Percentiles rank a stretch among this genome's conserved stretches.
Conservation (phyloP, 176 grass and related monocot species). For the Metroxylon sagu region DNA sequence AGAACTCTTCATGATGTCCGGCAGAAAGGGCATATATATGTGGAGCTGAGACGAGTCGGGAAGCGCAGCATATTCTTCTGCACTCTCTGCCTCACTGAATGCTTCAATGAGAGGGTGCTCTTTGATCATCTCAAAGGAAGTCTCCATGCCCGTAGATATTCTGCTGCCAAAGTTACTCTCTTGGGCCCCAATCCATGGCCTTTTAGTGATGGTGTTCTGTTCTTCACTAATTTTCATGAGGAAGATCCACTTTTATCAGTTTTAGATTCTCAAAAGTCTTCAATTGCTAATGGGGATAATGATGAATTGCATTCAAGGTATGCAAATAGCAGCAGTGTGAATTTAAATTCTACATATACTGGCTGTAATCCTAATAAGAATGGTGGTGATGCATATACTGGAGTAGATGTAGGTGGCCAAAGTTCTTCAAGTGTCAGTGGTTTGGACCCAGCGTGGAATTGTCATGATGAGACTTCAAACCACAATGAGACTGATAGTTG, state of each 20-base stretch:
- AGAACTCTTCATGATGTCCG: constrained; percentile 73
- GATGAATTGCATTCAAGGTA: constrained; percentile 42
- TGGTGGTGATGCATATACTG: background rate
- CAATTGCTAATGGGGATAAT: constrained; percentile 33
- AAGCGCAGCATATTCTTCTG: constrained; percentile 96
- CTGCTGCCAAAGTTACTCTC: constrained; percentile 80
- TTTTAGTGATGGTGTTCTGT: constrained; percentile 88
- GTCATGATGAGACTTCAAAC: constrained; percentile 7
- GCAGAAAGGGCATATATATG: constrained; percentile 77
- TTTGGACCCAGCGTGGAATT: background rate
- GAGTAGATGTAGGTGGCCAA: constrained; percentile 1
- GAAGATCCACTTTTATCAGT: constrained; percentile 35
- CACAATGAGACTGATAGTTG: constrained; percentile 11
- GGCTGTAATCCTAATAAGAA: background rate
- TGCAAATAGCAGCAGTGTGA: constrained; percentile 7
- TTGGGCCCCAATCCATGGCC: constrained; percentile 91
- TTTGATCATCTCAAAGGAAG: constrained; percentile 88
- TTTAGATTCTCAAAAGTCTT: constrained; percentile 29
- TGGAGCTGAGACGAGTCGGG: constrained; percentile 65
- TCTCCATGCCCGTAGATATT: constrained; percentile 54
- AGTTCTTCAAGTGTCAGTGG: constrained; percentile 12
- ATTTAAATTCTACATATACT: constrained; percentile 25
- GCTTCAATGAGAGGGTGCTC: constrained; percentile 86
- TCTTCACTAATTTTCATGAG: constrained; percentile 57
- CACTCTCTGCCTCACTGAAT: constrained; percentile 89